Base-by-base conservation (phyloP, 2,329 filamentous ascomycete species). In the Exophiala spinifera region DNA sequence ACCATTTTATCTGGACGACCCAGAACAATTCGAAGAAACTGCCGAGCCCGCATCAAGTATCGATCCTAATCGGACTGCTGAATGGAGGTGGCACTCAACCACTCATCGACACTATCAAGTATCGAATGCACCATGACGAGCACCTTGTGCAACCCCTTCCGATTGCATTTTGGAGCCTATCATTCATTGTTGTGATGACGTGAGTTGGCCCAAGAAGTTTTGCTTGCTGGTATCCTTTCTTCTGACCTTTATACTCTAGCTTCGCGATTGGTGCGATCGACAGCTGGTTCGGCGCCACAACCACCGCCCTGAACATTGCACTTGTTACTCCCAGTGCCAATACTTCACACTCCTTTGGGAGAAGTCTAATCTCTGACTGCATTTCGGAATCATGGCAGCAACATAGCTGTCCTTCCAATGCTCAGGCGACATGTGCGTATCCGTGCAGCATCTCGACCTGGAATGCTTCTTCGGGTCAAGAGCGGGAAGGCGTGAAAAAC, bases 391-490 rank as follows among this genome's bases (percentile, higher is more conserved):
- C 33, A 5, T 52, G 49, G 49, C 5, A 46, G 20, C 14, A 17
- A 13, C 19, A 36, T 13, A 4, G 13, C 4, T 52, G 49, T 47
- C 49, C 49, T 8, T 23, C 28, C 28, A 52, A 52, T 19, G 14
- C 33, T 31, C 21, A 52, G 37, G 49, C 42, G 1, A 19, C 15
- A 11, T 60, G 55, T 51, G 25, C 39, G 7, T 60, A 60, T 34
- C 59, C 59, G 11, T 60, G 59, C 49, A 60, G 59, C 44, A 60
- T 60, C 15, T 51, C 28, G 15, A 53, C 33, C 37, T 61, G 56
- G 56, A 59, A 52, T 23, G n/a, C 33, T 25, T 43, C 56, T 4
- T 8, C 42, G 39, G 47, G 52, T 10, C 28, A 31, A 48, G 46
- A 46, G 40, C 59, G 56, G 34, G 43, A 56, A 34, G 49, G 58